Conservation (phyloP, 176 grass and related monocot species). For the Avena insularis region DNA sequence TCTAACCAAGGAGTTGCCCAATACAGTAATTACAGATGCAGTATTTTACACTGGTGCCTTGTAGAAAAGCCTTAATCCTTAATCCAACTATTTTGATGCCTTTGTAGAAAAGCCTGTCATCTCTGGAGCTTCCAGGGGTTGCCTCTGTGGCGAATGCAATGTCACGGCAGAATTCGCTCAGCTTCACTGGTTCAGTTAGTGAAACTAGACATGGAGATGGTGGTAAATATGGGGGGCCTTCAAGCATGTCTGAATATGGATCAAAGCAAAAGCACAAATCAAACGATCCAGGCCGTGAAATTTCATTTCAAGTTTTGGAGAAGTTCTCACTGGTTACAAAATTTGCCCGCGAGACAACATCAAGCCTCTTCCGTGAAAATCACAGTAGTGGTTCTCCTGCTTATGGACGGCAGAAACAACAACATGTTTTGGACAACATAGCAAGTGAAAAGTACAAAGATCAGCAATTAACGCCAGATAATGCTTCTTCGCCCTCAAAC, state of each 20-base stretch:
- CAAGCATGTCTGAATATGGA: constrained; percentile 64
- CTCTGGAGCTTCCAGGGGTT: constrained; percentile 85
- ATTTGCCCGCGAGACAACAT: constrained; percentile 93
- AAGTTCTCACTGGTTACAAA: constrained; percentile 97
- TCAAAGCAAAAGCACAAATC: constrained; percentile 70
- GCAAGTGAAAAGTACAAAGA: constrained; percentile 55
- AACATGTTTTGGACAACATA: constrained; percentile 51
- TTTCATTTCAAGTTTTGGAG: constrained; percentile 93
- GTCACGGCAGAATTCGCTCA: constrained; percentile 62
- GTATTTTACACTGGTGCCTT: background rate
- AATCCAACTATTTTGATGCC: constrained; percentile 30
- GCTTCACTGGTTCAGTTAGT: constrained; percentile 62
- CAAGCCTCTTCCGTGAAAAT: constrained; percentile 77
- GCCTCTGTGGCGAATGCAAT: constrained; percentile 71
- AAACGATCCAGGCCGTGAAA: constrained; percentile 74
- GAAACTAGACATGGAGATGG: constrained; percentile 43
- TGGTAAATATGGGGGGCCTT: constrained; percentile 45
- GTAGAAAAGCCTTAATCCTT: constrained; percentile 11
- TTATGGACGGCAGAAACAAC: constrained; percentile 64
- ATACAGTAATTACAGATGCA: constrained; percentile 13
- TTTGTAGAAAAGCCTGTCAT: constrained; percentile 97
- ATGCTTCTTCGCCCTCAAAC: constrained; percentile 51
- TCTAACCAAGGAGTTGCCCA: constrained; percentile 10
- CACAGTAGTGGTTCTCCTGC: constrained; percentile 55
- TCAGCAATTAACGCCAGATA: constrained; percentile 52